Base-by-base conservation (phyloP, 1,284 basidiomycete genomes). In the Xerocomus nothofagi region DNA sequence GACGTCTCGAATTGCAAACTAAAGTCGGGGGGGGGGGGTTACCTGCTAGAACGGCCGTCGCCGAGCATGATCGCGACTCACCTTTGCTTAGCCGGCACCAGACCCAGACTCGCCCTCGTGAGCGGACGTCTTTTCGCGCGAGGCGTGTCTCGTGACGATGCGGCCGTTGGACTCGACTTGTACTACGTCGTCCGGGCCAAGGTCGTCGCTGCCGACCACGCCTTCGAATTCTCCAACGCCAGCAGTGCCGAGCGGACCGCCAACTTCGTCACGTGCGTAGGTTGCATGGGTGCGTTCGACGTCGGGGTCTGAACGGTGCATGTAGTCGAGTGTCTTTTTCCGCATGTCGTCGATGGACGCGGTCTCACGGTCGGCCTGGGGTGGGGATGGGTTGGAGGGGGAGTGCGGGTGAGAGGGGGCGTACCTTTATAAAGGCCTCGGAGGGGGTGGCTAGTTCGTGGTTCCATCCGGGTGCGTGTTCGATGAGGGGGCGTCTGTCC, bases 391-490 rank as follows among this genome's bases (percentile, higher is more conserved):
- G 20, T n/a, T 14, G 8, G 24, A 12, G 3, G 8, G 24, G 17
- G 3, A 10, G 15, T 2, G 8, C 7, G 6, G 24, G 23, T 26
- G n/a, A n/a, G 21, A 40, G 23, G 26, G 9, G 31, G 42, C 59
- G 30, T 29, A 84, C 87, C 77, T 90, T 89, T 39, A 89, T 71
- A 29, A 71, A 67, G 9, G 87, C 87, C 67, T 90, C 88, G 1
- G 86, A 86, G 12, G 74, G 57, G 50, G 76, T 80, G 1, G 87
- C 87, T 20, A 89, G 78, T 31, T 68, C 60, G 59, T 90, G 83
- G 60, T 88, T 88, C 87, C 87, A 90, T 2, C 85, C 86, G 6
- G 86, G 87, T 1, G 86, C 84, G 51, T 81, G 61, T 12, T 77
- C 64, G 18, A 69, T 63, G 45, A 80, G 75, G 3, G 78, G 30